Evolutionary conservation across 2,329 filamentous ascomycete species (phyloP), one percentile per base, ranked within the genome.

Genomic region (Ophiostoma himal-ulmi): DNA sequence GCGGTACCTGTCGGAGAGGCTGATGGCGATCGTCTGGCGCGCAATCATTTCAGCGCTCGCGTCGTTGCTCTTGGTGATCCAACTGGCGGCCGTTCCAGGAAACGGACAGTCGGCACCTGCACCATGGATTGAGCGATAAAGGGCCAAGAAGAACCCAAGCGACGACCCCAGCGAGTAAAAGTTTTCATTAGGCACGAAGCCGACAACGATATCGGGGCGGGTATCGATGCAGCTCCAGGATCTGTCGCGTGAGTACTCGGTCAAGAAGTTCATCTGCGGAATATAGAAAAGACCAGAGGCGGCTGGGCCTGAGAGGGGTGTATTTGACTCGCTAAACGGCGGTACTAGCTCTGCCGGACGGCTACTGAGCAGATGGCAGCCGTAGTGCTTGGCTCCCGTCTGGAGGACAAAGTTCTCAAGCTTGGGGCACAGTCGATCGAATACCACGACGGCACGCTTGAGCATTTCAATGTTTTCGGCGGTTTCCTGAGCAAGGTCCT

Each of bases 111-210:
- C 77, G 5, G 79, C 76, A 17, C 79, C 79, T 57, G 76, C 75
- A 26, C 80, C 80, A 68, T 81, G 74, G 14, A 81, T 73, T 20
- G 77, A 75, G 13, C 76, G 75, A 71, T 77, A 80, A 3, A 81
- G 70, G 10, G 77, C 76, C 8, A 81, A 76, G 71, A 79, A 82
- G 39, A 80, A 73, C 1, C 76, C 80, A 0, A 83, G 73, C 5
- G 77, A 77, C 73, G 82, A 78, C 5, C 80, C 80, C 26, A 82
- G 77, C 68, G 78, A 80, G 76, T 81, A 81, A 44, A 79, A 76
- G 68, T 82, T 82, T 72, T 78, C 79, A 72, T 79, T 79, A 8
- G 81, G 81, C 14, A 82, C 81, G 72, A 81, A 81, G 5, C 81
- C 81, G 70, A 77, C 74, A 71, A 83, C 81, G 39, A 79, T 75